These are phyloP conservation scores for Leishmania braziliensis DNA, from an alignment of 208 protist genomes.

Conservation along the genomic window DNA sequence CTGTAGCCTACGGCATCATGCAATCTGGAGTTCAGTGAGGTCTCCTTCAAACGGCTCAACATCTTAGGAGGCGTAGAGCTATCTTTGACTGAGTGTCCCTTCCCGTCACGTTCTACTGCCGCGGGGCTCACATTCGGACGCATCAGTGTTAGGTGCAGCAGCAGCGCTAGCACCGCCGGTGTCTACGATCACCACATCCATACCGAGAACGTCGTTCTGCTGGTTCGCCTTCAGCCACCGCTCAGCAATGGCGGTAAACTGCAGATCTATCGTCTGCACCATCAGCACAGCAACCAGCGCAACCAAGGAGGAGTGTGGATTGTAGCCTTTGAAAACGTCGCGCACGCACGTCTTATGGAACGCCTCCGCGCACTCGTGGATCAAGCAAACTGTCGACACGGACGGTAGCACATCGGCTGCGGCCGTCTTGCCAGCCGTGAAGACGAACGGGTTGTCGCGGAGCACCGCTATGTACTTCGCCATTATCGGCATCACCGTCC, in stretches of 20 bases:
- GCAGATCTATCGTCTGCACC: constrained; percentile 54
- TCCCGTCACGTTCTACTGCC: neutral
- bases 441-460: constrained; percentile 41
- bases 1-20: neutral
- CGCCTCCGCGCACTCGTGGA: constrained; percentile 38
- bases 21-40: neutral
- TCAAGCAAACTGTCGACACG: constrained; percentile 53
- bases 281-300: constrained; percentile 53
- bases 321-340: constrained; percentile 30
- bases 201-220: neutral
- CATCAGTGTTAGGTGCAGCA: neutral
- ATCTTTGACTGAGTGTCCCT: neutral
- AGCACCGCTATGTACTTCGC: constrained; percentile 43
- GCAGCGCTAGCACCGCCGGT: neutral
- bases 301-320: constrained; percentile 50
- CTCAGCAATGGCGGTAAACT: constrained; percentile 41
- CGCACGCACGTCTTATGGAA: constrained; percentile 47
- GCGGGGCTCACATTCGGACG: neutral
- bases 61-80: neutral
- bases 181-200: neutral
- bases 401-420: constrained; percentile 60
- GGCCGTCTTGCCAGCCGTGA: constrained; percentile 48
- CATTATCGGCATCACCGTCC: constrained; percentile 47
- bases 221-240: constrained; percentile 31
- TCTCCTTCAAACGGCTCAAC: neutral